phyloP scores from a whole-genome alignment of 768 basidiomycete genomes.

The Panus rudis region DNA sequence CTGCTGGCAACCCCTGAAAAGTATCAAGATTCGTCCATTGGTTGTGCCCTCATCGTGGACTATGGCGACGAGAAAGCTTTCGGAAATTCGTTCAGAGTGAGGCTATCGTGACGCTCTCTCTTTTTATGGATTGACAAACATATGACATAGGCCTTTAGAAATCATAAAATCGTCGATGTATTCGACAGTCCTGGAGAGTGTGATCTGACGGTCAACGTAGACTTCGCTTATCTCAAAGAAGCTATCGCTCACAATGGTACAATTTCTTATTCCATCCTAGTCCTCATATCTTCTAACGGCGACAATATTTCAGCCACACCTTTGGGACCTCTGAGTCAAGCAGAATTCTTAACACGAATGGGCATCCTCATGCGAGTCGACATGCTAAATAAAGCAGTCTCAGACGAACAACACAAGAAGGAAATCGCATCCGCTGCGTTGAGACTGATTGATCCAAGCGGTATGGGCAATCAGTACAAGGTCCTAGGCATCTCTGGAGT shows the following conservation, averaged over 20 bases:
- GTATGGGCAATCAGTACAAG: slow-evolving; percentile 88
- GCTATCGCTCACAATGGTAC: slow-evolving; percentile 35
- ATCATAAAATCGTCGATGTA: slow-evolving; percentile 77
- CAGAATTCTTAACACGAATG: slow-evolving; percentile 70
- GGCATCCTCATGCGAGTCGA: slow-evolving; percentile 65
- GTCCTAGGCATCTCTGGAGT: slow-evolving; percentile 60
- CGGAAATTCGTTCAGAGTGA: slow-evolving; percentile 74
- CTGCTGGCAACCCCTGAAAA: slow-evolving; percentile 34
- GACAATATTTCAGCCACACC: neutral
- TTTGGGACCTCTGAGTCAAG: slow-evolving; percentile 72
- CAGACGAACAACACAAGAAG: slow-evolving; percentile 39
- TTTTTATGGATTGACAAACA: neutral
- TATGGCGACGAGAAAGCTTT: slow-evolving; percentile 74
- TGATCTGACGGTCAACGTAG: slow-evolving; percentile 95
- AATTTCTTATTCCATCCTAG: too few relatives aligned
- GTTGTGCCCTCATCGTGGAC: slow-evolving; percentile 74
- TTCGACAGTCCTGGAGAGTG: slow-evolving; percentile 82
- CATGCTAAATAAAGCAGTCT: slow-evolving; percentile 46
- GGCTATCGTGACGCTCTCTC: slow-evolving; percentile 17
- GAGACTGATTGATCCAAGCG: slow-evolving; percentile 66
- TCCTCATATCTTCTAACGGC: neutral
- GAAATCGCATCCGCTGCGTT: slow-evolving; percentile 55
- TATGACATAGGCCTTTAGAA: slow-evolving; percentile 70
- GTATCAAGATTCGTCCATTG: slow-evolving; percentile 32
- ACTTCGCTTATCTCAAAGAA: slow-evolving; percentile 85